A percentile compares a stretch with the other conserved stretches of the same genome.
Conservation (phyloP, 805 yeast species). For the Millerozyma acaciae region DNA sequence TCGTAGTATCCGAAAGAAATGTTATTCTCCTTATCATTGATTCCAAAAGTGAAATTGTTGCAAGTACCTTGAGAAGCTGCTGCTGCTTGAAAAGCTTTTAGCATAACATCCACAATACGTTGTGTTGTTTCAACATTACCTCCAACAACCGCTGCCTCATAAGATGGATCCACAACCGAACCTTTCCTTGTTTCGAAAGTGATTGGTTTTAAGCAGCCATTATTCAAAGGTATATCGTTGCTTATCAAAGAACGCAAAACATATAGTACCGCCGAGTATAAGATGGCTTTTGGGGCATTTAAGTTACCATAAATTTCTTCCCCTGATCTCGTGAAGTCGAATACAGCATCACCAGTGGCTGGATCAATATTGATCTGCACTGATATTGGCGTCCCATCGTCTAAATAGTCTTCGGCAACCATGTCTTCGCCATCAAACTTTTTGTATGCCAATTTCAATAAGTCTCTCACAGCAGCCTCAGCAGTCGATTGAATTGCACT, state of each 20-base stretch:
- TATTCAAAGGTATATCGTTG: constrained; percentile 82
- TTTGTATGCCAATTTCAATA: constrained; percentile 18
- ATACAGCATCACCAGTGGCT: constrained; percentile 53
- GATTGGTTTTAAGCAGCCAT: constrained; percentile 81
- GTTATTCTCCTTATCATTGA: constrained; percentile 48
- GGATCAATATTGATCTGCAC: constrained; percentile 44
- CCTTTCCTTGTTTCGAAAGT: constrained; percentile 40
- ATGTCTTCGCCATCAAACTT: constrained; percentile 36
- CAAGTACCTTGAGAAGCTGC: constrained; percentile 94
- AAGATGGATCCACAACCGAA: constrained; percentile 58
- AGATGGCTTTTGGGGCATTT: constrained; percentile 86
- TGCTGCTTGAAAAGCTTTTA: constrained; percentile 75
- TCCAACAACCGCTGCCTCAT: constrained; percentile 78
- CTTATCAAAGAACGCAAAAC: constrained; percentile 77
- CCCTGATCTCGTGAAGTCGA: constrained; percentile 80
- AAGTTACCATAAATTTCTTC: constrained; percentile 78
- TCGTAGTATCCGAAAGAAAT: constrained; percentile 82
- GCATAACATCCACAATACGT: constrained; percentile 76
- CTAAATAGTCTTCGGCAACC: constrained; percentile 59
- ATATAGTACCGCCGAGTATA: constrained; percentile 79
- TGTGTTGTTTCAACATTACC: constrained; percentile 92
- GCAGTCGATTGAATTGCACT: constrained; percentile 23
- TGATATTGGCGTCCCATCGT: constrained; percentile 66
- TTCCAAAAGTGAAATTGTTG: constrained; percentile 84
- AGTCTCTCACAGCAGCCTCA: constrained; percentile 20